Base-by-base conservation (phyloP, 495 filamentous ascomycete species). In the Penicillium turbatum region DNA sequence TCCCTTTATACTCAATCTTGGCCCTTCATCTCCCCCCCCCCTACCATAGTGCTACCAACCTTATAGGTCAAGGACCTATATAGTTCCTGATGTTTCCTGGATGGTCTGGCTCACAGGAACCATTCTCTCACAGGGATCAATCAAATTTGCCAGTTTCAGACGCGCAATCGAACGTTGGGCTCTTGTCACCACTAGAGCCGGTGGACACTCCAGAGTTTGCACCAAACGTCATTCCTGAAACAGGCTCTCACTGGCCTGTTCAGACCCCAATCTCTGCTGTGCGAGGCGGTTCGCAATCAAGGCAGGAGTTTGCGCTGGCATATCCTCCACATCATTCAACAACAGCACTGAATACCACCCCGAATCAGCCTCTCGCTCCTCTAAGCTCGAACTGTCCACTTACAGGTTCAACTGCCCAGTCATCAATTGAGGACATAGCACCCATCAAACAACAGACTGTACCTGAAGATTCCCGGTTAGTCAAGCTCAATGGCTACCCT, bases 31-130 rank as follows among this genome's bases (percentile, higher is more conserved):
- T 39, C 54, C 60, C 57, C 55, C n/a, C 21, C 21, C 21, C 21
- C 4, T 40, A 50, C 38, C 48, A 11, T 34, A 30, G 26, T 27
- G 26, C 30, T 52, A 52, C 54, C 46, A 60, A 39, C 58, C 48
- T 48, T 29, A 39, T 26, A 51, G 57, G 56, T 60, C 55, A 32
- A 51, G 45, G 53, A 48, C 56, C 49, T 51, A 58, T 51, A 54
- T 51, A 60, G 53, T 39, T 51, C 55, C 54, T 46, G 29, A 64
- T 67, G 64, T 65, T 55, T 29, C 43, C 48, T 48, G 40, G 47
- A 21, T 43, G 49, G 17, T 62, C 53, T 51, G 55, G 54, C 64
- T 67, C 59, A 65, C 59, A 58, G 45, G 26, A 62, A 49, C 38
- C 40, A 35, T 55, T 54, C 19, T 62, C 43, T 51, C 45, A 54